Evolutionary conservation across 2,329 filamentous ascomycete genomes (phyloP), one percentile per base, ranked within the genome.

Genomic region (Cladosporium sp.): DNA sequence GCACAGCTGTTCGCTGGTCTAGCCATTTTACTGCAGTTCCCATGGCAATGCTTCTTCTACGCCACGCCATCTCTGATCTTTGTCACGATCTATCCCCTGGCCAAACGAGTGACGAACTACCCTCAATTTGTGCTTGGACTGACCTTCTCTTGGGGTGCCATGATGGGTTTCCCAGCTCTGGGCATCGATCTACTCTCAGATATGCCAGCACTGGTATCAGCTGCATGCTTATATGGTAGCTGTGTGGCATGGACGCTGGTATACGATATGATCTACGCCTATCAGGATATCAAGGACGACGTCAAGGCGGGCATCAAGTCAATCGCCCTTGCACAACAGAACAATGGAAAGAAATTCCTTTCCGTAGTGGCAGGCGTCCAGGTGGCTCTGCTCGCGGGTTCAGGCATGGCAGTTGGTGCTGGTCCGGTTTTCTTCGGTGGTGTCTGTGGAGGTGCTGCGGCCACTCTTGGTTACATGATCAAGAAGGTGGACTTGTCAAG

Each of bases 221-320:
- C 89, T 1, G 84, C 80, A 2, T 84, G 83, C 59, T 76, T 96
- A 51, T 95, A 95, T 70, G 76, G 82, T 11, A 91, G 88, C 43
- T 94, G 92, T 66, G 80, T 94, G 22, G 86, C 89, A 3, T 96
- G 92, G 92, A 95, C 90, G 0, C 82, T 95, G 25, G 75, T 95
- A 39, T 96, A 95, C 72, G 91, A 96, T 72, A 95, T 94, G 85
- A 91, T 96, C 34, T 96, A 96, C 73, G 91, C 91, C 14, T 91
- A 95, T 71, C 93, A 94, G 86, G 91, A 96, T 68, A 88, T 93
- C 72, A 87, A 87, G 68, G 90, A 96, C 66, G 91, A 96, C 69
- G 85, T 81, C 61, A 92, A 91, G 73, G 90, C 88, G 0, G 92
- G 91, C 8, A 94, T 96, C 75, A 95, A 93, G 78, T 90, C 87